These are phyloP conservation scores for Quercus ilex DNA, from an alignment of 306 rosid genomes.

Conservation along the genomic window DNA sequence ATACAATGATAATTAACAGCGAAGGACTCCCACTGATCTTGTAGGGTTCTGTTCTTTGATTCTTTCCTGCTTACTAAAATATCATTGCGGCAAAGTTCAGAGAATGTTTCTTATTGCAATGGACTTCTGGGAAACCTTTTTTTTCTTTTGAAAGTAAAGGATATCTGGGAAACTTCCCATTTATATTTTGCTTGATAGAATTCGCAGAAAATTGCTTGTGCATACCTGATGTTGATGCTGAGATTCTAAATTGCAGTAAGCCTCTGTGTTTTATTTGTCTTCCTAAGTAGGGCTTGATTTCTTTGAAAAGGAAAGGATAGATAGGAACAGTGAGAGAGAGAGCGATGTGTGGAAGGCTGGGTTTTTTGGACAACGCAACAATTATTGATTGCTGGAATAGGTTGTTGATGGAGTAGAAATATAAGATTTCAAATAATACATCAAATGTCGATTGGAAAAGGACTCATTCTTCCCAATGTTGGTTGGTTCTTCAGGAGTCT, in stretches of 20 bases:
- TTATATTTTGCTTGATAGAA: background rate
- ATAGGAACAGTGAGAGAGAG: background rate
- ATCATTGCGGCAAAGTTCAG: background rate
- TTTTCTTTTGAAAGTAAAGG: background rate
- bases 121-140: background rate
- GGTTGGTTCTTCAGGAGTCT: no score
- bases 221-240: background rate
- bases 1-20: background rate
- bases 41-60: background rate
- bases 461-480: no score
- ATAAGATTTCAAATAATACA: no score
- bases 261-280: no score
- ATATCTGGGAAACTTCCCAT: background rate
- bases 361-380: background rate
- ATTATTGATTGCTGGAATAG: no score
- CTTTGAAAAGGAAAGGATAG: background rate
- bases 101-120: background rate
- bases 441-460: no score
- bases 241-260: no score
- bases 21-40: background rate
- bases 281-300: no score
- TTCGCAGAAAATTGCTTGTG: background rate
- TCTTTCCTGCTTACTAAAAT: background rate
- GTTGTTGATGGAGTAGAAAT: no score
- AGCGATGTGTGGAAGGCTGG: background rate